Conservation (phyloP, 202 grass and related monocot species). For the Bolboschoenoplectus hybrid region DNA sequence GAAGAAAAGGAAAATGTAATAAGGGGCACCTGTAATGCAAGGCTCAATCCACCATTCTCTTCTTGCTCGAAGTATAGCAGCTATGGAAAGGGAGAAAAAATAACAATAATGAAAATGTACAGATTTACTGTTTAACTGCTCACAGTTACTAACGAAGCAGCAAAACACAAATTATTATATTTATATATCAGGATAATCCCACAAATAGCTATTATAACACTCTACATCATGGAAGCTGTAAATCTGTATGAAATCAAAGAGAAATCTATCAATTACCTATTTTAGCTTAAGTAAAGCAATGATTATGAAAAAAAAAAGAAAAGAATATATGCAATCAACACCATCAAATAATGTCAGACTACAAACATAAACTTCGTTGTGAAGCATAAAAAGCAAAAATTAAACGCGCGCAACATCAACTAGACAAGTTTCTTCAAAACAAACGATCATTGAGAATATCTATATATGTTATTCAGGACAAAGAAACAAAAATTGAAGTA, state of each 20-base stretch:
- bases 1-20: slow-evolving; percentile 24
- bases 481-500: slow-evolving; percentile 38
- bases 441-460: background rate
- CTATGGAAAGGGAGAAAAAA: slow-evolving; percentile 43
- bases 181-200: slow-evolving; percentile 26
- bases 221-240: slow-evolving; percentile 23
- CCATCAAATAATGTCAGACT: slow-evolving; percentile 6
- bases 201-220: slow-evolving; percentile 30
- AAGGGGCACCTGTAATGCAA: slow-evolving; percentile 84
- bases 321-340: background rate
- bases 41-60: slow-evolving; percentile 91
- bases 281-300: slow-evolving; percentile 2
- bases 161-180: slow-evolving; percentile 36
- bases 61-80: slow-evolving; percentile 93
- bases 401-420: background rate
- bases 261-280: slow-evolving; percentile 23
- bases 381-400: slow-evolving; percentile 15
- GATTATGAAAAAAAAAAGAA: background rate
- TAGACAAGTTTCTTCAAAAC: slow-evolving; percentile 3
- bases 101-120: slow-evolving; percentile 35
- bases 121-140: slow-evolving; percentile 23
- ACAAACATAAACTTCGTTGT: background rate
- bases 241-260: background rate
- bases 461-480: slow-evolving; percentile 14
- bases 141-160: background rate